Evolutionary conservation across 768 basidiomycete species (phyloP).

Genomic region (Boletus pseudopeckii): DNA sequence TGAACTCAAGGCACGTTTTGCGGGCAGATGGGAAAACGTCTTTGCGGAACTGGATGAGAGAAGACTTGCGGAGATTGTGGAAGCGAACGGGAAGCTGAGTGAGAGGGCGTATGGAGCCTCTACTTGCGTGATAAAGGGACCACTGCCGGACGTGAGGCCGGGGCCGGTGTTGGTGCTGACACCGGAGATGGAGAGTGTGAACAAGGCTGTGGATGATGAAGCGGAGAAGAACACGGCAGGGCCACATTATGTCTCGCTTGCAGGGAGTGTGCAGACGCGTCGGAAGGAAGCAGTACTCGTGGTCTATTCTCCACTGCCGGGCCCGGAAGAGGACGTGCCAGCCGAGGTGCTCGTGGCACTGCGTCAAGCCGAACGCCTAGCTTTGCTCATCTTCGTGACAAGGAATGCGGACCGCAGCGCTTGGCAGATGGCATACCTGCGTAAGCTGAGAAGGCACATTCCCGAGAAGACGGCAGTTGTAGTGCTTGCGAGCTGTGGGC

Average conservation of each 20-base stretch:
- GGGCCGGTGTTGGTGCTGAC: slow-evolving; percentile 47
- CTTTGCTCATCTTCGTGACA: slow-evolving; percentile 46
- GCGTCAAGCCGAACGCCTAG: not conserved
- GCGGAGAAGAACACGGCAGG: slow-evolving; percentile 58
- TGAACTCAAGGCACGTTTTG: slow-evolving; percentile 49
- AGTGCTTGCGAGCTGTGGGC: slow-evolving; percentile 59
- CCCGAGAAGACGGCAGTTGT: slow-evolving; percentile 35
- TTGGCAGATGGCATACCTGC: slow-evolving; percentile 52
- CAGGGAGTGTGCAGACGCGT: slow-evolving; percentile 34
- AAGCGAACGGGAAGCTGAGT: slow-evolving; percentile 42
- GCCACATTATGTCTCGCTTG: slow-evolving; percentile 51
- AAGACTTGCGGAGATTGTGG: slow-evolving; percentile 31
- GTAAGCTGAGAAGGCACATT: slow-evolving; percentile 23
- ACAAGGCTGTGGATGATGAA: slow-evolving; percentile 58
- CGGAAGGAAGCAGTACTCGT: slow-evolving; percentile 38
- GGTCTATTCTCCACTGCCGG: slow-evolving; percentile 38
- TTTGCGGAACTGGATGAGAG: slow-evolving; percentile 28
- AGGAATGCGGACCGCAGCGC: slow-evolving; percentile 50
- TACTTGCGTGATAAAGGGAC: slow-evolving; percentile 46
- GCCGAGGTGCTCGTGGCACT: slow-evolving; percentile 2
- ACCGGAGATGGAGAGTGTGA: slow-evolving; percentile 54
- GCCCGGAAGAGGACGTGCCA: slow-evolving; percentile 1
- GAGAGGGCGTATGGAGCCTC: slow-evolving; percentile 44
- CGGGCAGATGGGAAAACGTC: slow-evolving; percentile 44
- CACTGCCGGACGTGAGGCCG: slow-evolving; percentile 31